These are phyloP conservation scores for Petrea volubilis DNA, from an alignment of 257 asterid genomes.

Conservation along the genomic window DNA sequence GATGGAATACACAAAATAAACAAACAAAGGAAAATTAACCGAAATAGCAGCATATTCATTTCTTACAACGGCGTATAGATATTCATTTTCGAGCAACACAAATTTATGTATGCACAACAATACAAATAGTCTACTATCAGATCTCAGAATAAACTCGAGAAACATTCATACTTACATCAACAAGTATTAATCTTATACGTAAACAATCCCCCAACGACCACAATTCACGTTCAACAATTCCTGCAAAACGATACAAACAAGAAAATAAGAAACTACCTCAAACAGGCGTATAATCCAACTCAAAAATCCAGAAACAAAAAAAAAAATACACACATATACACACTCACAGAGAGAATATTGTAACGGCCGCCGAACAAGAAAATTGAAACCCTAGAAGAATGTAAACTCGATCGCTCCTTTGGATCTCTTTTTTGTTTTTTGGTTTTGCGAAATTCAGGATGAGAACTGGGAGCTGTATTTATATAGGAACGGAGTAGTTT, in stretches of 20 bases:
- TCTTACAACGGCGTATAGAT: neutral
- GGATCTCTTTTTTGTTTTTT: neutral
- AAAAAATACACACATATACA: too few relatives aligned
- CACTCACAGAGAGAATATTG: slow-evolving; percentile 6
- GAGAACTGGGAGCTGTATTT: neutral
- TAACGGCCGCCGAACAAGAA: slow-evolving; percentile 14
- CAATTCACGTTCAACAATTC: slow-evolving; percentile 20
- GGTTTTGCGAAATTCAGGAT: neutral
- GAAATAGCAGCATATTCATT: neutral
- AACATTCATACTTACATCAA: slow-evolving; percentile 17
- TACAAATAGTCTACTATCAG: neutral
- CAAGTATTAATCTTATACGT: neutral
- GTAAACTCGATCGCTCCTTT: neutral
- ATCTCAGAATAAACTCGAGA: neutral
- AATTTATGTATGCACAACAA: neutral
- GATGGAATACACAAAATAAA: neutral
- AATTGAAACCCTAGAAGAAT: slow-evolving; percentile 26
- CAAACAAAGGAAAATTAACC: neutral
- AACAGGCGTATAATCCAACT: neutral
- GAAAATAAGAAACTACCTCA: neutral
- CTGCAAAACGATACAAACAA: slow-evolving; percentile 20
- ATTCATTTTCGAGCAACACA: neutral
- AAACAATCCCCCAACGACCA: neutral
- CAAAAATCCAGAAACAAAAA: neutral
- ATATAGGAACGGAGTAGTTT: neutral